Evolutionary conservation across 2,329 filamentous ascomycete genomes (phyloP), one percentile per base, ranked within the genome.

Genomic region (Lachnellula suecica): DNA sequence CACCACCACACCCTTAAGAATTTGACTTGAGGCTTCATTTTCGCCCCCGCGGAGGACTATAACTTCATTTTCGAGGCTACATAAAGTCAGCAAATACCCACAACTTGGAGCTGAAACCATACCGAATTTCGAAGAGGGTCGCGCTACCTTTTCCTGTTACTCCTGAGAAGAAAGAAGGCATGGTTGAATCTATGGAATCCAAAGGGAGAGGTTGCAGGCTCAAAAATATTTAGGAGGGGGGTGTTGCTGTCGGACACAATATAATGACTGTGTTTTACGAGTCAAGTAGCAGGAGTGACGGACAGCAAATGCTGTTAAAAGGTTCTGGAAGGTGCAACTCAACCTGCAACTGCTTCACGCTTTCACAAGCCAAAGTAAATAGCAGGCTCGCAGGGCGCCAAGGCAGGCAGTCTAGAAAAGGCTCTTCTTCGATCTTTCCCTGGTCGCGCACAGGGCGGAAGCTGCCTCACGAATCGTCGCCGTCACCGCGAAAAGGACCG

Each of bases 41-140:
- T 89, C 85, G 60, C 74, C 79, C 54, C 89, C 89, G 48, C 89
- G 85, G 58, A 94, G 87, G 25, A 93, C 85, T 53, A 93, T 82
- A 52, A 92, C 88, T 63, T 90, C 85, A 64, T 87, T 86, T 47
- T 92, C 87, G 54, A 92, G 79, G 47, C 89, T 91, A 63, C 17
- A 49, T 15, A 47, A 19, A 25, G 40, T 61, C 45, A 56, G 55
- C 40, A 48, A 37, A 17, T 23, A 43, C 34, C 52, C 10, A 45
- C 10, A 45, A 46, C 29, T 56, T 49, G 37, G 25, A 46, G 17
- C 23, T 13, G 47, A 13, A 9, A 34, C 62, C 40, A 45, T 59
- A 71, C 69, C 69, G 65, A 48, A 71, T 70, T 49, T 71, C 67
- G 47, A 71, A 71, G 17, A 70, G 61, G 38, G 66, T 66, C 22